Evolutionary conservation across 2,329 filamentous ascomycete genomes (phyloP), one percentile per base, ranked within the genome.

Genomic region (Fusarium dimerum): DNA sequence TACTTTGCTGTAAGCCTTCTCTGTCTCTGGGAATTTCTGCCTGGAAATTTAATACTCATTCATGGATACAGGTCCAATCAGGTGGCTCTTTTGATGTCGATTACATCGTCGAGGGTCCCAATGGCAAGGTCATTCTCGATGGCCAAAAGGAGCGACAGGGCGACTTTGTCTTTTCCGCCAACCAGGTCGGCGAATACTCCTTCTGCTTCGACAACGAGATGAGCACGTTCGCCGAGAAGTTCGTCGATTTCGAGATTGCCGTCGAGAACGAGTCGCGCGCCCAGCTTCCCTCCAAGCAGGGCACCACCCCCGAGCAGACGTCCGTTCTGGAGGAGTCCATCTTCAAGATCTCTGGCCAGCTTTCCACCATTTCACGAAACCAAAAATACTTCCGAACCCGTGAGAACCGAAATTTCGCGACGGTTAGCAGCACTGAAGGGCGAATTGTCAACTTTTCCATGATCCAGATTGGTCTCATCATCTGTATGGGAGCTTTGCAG

Each of bases 121-220:
- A 83, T 61, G 86, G 88, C 68, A 92, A 89, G 73, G 74, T 90
- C 56, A 87, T 99, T 55, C 76, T 97, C 66, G 86, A 92, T 55
- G 94, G 92, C 56, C 80, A 87, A 64, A 97, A 96, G 77, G 94
- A 89, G 77, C 85, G 93, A 61, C 93, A 97, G 76, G 94, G 93
- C 48, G 94, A 99, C 75, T 97, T 96, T 69, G 94, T 99, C 57
- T 99, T 99, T 74, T 96, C 92, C 0, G 94, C 92, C 43, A 90
- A 91, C 66, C 85, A 91, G 47, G 69, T 82, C 7, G 94, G 94
- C 61, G 93, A 97, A 68, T 97, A 97, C 77, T 85, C 86, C 48
- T 97, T 99, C 78, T 99, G 94, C 82, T 99, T 99, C 80, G 89
- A 92, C 76, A 99, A 99, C 69, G 89, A 94, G 70, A 96, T 99